These are phyloP conservation scores for Chaetomidium leptoderma DNA, from an alignment of 495 filamentous ascomycete species.

Conservation along the genomic window DNA sequence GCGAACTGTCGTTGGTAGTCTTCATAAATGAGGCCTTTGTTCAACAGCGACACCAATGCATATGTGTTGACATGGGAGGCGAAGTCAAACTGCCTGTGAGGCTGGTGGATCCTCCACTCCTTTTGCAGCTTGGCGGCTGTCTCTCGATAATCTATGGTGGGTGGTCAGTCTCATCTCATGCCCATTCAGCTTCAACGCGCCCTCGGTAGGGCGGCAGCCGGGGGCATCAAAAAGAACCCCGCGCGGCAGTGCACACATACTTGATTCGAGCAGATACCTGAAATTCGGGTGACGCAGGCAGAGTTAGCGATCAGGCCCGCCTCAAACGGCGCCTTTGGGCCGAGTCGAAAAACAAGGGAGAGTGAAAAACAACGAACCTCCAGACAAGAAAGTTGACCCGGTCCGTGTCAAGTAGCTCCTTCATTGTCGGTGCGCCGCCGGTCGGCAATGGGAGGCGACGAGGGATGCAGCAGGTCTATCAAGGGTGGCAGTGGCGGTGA, in stretches of 20 bases:
- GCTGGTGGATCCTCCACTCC: slow-evolving; percentile 68
- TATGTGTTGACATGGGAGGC: slow-evolving; percentile 70
- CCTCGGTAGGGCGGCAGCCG: slow-evolving; percentile 2
- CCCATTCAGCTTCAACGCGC: neutral
- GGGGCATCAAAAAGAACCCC: slow-evolving; percentile 17
- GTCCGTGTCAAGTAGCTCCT: slow-evolving; percentile 73
- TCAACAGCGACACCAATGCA: slow-evolving; percentile 68
- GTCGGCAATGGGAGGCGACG: slow-evolving; percentile 27
- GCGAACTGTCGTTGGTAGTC: slow-evolving; percentile 58
- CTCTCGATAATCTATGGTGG: slow-evolving; percentile 56
- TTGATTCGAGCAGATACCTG: slow-evolving; percentile 87
- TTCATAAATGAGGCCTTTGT: slow-evolving; percentile 73
- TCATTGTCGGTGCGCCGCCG: slow-evolving; percentile 42
- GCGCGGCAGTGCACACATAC: slow-evolving; percentile 49
- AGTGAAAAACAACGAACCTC: slow-evolving; percentile 64
- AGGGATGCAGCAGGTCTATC: slow-evolving; percentile 18
- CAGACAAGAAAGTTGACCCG: slow-evolving; percentile 98
- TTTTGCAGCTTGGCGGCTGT: slow-evolving; percentile 77
- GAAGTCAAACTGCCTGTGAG: slow-evolving; percentile 66
- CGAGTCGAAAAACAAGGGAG: slow-evolving; percentile 22
- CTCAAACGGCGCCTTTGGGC: slow-evolving; percentile 6
- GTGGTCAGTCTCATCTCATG: slow-evolving; percentile 28
- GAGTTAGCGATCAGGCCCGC: slow-evolving; percentile 22
- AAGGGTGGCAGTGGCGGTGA: slow-evolving; percentile 7
- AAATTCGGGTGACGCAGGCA: slow-evolving; percentile 23